Percentiles rank a stretch among this genome's conserved stretches.
Conservation (phyloP, 2,329 filamentous ascomycete species). For the Torrubiella hemipterigena region DNA sequence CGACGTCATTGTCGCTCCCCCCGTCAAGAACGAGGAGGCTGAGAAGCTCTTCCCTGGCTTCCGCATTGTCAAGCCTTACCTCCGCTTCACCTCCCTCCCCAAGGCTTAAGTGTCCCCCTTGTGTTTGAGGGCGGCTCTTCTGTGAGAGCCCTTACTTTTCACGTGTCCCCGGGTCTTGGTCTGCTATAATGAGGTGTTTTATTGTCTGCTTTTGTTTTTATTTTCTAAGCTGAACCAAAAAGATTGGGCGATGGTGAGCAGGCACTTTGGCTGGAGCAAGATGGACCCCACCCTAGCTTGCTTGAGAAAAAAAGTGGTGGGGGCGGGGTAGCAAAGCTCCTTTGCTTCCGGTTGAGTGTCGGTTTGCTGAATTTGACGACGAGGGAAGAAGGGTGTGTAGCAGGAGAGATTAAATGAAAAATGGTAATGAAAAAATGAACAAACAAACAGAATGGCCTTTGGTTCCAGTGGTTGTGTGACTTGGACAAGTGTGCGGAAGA, state of each 20-base stretch:
- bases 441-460: too few relatives aligned
- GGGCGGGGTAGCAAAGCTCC: not conserved
- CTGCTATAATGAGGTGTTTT: too few relatives aligned
- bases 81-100: slow-evolving; percentile 58
- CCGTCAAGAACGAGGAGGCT: slow-evolving; percentile 72
- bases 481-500: too few relatives aligned
- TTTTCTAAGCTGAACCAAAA: too few relatives aligned
- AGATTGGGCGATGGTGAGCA: not conserved
- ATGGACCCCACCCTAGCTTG: not conserved
- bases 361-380: too few relatives aligned
- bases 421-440: not conserved
- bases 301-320: not conserved
- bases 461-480: too few relatives aligned
- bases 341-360: too few relatives aligned
- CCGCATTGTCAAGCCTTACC: slow-evolving; percentile 57
- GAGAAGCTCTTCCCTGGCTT: slow-evolving; percentile 77
- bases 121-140: too few relatives aligned
- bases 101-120: slow-evolving; percentile 27
- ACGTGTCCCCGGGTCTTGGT: too few relatives aligned
- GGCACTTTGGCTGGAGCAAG: not conserved
- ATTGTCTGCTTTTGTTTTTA: too few relatives aligned
- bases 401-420: not conserved
- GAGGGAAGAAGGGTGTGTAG: not conserved
- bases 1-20: slow-evolving; percentile 84
- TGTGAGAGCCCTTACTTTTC: too few relatives aligned